These are phyloP conservation scores for Cladosporium sp. DNA, from an alignment of 2,329 filamentous ascomycete genomes.

Conservation along the genomic window DNA sequence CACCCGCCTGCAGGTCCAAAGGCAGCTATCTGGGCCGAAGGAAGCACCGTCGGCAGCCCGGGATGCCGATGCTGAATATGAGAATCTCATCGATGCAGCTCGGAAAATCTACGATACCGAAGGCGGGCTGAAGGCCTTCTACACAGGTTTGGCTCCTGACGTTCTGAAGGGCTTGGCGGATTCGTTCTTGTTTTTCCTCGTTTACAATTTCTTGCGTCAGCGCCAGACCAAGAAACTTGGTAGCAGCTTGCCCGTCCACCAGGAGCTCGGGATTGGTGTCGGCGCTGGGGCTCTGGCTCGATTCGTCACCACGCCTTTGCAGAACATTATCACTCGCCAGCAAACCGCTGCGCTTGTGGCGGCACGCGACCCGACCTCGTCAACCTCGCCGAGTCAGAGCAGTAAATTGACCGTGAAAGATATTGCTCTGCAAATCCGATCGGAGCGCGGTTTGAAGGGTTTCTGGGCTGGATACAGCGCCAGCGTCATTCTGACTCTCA, in stretches of 20 bases:
- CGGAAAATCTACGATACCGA: slow-evolving; percentile 64
- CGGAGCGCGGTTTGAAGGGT: slow-evolving; percentile 65
- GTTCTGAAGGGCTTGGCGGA: slow-evolving; percentile 51
- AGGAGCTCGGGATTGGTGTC: slow-evolving; percentile 69
- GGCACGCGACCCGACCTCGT: slow-evolving; percentile 31
- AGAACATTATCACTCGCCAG: slow-evolving; percentile 75
- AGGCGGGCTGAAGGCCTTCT: slow-evolving; percentile 66
- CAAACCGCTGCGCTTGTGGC: slow-evolving; percentile 59
- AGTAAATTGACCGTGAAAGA: slow-evolving; percentile 40
- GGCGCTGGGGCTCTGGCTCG: slow-evolving; percentile 69
- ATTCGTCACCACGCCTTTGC: slow-evolving; percentile 70
- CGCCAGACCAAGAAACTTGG: slow-evolving; percentile 15
- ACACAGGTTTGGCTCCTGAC: slow-evolving; percentile 40
- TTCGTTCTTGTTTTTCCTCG: slow-evolving; percentile 80
- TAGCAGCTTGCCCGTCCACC: slow-evolving; percentile 50
- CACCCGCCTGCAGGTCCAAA: slow-evolving; percentile 75
- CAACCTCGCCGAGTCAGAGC: slow-evolving; percentile 19
- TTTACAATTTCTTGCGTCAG: slow-evolving; percentile 59
- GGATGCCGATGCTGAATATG: slow-evolving; percentile 47
- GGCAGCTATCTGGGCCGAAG: slow-evolving; percentile 43
- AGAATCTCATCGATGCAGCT: slow-evolving; percentile 61
- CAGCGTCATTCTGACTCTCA: slow-evolving; percentile 70
- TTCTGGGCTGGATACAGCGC: slow-evolving; percentile 89
- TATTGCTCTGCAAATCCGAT: slow-evolving; percentile 57
- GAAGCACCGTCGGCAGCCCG: slow-evolving; percentile 29